Base-by-base conservation (phyloP, 148 eudicot genomes). In the Rhododendron williamsianum region DNA sequence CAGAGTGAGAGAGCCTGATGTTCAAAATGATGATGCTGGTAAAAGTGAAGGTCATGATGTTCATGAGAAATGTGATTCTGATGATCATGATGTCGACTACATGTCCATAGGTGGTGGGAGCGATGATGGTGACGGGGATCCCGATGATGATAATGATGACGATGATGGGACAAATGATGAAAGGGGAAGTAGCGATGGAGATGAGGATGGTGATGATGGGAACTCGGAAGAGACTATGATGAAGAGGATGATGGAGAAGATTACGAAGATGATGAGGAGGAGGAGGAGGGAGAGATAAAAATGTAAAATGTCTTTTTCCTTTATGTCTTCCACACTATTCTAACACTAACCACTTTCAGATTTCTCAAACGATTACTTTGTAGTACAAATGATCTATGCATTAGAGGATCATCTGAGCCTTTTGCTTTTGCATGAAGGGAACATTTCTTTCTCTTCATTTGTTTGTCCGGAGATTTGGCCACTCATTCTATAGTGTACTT, bases 11-110 rank as follows among this genome's bases (percentile, higher is more conserved):
- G 41, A 30, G 21, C 43, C 18, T 43, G 52, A 41, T 41, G 54
- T 12, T 45, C 52, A 43, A 78, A 38, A 78, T 78, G 81, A 43
- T 78, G 81, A 78, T 78, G 54, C 51, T 41, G 52, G 81, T 43
- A 45, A 78, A 78, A 41, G 6, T 45, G 81, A 3, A 25, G 52
- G 23, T 46, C 11, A 9, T 46, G 49, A 46, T 46, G 10, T 46
- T 78, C 30, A 43, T 78, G 52, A 78, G 46, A 23, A 41, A 41
- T 41, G 12, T 43, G 49, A 7, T 43, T 19, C 19, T 21, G 2
- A 78, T 78, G 81, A 45, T 41, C 52, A 78, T 16, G 30, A 18
- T 11, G 81, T 41, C 3, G 54, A 78, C 18, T 0, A 23, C 13
- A 74, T 36, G 78, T 67, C 33, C 30, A 11, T 2, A 25, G 78